Evolutionary conservation across 352 stramenopile genomes (phyloP).

Genomic region (Phytophthora kernoviae): DNA sequence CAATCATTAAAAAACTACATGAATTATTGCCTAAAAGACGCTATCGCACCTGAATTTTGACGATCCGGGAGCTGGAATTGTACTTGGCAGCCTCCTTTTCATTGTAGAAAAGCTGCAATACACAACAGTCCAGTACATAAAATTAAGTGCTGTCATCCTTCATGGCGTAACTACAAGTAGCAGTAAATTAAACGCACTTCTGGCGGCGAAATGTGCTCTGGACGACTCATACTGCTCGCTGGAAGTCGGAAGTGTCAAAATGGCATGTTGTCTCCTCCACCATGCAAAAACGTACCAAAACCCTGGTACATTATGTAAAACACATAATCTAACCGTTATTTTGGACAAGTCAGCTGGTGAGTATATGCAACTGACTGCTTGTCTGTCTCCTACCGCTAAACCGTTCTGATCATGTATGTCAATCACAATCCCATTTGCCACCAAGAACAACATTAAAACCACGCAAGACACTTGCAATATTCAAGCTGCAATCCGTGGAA

Average conservation of each 20-base stretch:
- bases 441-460: too few relatives aligned
- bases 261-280: neutral
- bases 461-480: too few relatives aligned
- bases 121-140: neutral
- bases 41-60: constrained; percentile 89
- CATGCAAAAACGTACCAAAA: neutral
- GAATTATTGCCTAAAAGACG: neutral
- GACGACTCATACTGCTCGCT: constrained; percentile 71
- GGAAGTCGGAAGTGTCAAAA: neutral
- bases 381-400: neutral
- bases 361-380: neutral
- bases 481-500: too few relatives aligned
- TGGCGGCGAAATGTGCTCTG: constrained; percentile 84
- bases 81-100: constrained; percentile 93
- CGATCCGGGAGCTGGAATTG: constrained; percentile 92
- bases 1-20: neutral
- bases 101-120: constrained; percentile 90
- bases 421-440: neutral
- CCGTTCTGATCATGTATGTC: neutral
- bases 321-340: neutral
- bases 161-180: too few relatives aligned
- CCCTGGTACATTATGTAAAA: neutral
- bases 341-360: neutral
- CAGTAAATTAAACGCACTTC: constrained; percentile 49
- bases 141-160: too few relatives aligned